Conservation (phyloP, 306 rosid genomes). For the Cicer pinnatifidum region DNA sequence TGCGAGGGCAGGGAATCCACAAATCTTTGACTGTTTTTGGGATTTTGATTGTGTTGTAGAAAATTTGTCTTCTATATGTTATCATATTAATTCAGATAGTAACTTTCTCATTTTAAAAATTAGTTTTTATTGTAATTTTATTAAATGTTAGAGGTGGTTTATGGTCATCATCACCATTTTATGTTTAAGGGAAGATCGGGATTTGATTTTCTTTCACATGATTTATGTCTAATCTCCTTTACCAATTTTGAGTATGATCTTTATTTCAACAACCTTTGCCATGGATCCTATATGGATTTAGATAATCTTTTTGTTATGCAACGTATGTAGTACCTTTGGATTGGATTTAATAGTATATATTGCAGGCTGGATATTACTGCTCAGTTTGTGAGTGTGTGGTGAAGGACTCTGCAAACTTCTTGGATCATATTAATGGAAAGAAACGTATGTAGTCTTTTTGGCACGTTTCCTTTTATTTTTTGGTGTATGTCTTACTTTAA, state of each 20-base stretch:
- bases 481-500: background rate
- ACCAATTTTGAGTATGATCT: background rate
- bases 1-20: background rate
- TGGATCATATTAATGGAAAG: slow-evolving; percentile 99
- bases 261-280: background rate
- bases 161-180: background rate
- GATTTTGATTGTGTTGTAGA: background rate
- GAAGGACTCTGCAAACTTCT: slow-evolving; percentile 95
- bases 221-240: background rate
- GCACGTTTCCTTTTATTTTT: slow-evolving; percentile 19
- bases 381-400: slow-evolving; percentile 99
- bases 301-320: slow-evolving; percentile 24
- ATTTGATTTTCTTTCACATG: background rate
- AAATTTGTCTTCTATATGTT: background rate
- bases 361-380: slow-evolving; percentile 96
- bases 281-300: background rate
- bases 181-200: background rate
- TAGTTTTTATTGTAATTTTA: background rate
- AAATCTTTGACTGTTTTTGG: background rate
- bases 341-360: slow-evolving; percentile 25
- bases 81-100: background rate
- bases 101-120: background rate
- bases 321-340: slow-evolving; percentile 28
- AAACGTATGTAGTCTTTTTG: slow-evolving; percentile 74
- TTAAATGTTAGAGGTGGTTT: background rate